Evolutionary conservation across 2,329 filamentous ascomycete genomes (phyloP), one percentile per base, ranked within the genome.

Genomic region (Pestalotiopsis sp.): DNA sequence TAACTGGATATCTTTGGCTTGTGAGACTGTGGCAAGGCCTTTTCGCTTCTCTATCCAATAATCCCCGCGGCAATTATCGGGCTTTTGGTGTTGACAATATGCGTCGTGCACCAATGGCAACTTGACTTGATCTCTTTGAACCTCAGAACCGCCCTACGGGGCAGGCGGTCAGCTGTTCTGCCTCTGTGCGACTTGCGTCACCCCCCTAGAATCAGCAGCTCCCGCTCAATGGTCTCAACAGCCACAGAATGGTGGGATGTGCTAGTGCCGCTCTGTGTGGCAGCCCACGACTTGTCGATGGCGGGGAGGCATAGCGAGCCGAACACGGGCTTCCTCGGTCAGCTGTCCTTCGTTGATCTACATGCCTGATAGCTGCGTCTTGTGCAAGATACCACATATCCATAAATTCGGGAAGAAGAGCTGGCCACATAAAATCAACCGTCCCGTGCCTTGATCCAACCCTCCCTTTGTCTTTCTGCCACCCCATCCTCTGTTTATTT

Each of bases 211-310:
- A 31, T 39, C 27, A 31, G 58, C 25, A 36, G 23, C 23, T 27
- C 57, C 23, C 38, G 13, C 14, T 11, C 25, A 14, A 17, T 62
- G 13, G 41, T 52, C 62, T 52, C 62, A 64, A 64, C 62, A 65
- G 63, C 49, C 63, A 65, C 63, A 65, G 27, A 58, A 57, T 65
- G 63, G 63, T 65, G 63, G 63, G 45, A 65, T 65, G 63, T 65
- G 45, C 23, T 57, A 52, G 45, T 52, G 45, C 45, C 17, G 14
- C 20, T 38, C 20, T 39, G n/a, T 49, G 41, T 55, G 62, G 61
- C n/a, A 41, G 61, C 25, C 7, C 31, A 38, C 20, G 60, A 36
- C 23, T 20, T 27, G 13, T 64, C n/a, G 36, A 45, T 36, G 38
- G 38, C 23, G 38, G 27, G 59, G 36, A 31, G 27, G 59, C 5